Base-by-base conservation (phyloP, 805 yeast genomes). In the Ogataea minuta region DNA sequence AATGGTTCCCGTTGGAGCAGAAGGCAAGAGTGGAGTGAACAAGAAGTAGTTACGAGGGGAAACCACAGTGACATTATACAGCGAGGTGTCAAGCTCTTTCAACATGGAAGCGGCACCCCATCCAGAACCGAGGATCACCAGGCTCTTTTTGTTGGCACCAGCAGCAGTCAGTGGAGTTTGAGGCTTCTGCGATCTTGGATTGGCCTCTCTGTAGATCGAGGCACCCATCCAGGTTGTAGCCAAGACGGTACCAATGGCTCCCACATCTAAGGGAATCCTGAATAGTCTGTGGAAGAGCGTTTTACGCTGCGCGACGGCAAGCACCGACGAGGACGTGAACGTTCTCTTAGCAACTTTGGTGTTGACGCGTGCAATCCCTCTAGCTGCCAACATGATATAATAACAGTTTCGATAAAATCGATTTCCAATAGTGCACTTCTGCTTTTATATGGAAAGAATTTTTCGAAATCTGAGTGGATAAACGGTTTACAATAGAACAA, bases 21-120 rank as follows among this genome's bases (percentile, higher is more conserved):
- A 71, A 16, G 79, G 79, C 49, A 74, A 66, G 51, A 74, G 64
- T 13, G 79, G 79, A 31, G 79, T 74, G 67, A 73, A 74, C 35
- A 74, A 65, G 56, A 74, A 74, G 62, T 73, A 74, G 64, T 73
- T 73, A 61, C 79, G 66, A 41, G 79, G 79, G 16, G 77, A 71
- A 26, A 74, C 75, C 41, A 74, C 64, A 28, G 73, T 76, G 26
- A 74, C 77, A 47, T 74, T 74, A 55, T 74, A 74, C 56, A 71
- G 65, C 28, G 76, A 57, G 39, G 79, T 73, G 55, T 74, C 79
- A 55, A 74, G 66, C 53, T 72, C 69, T 57, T 73, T 73, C 59
- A 74, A 63, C 44, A 73, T 62, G 14, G 77, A 69, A 36, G 74
- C 68, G 19, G 76, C 71, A 33, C 76, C 79, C 79, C 79, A 74